Percentiles rank a stretch among this genome's conserved stretches.
Conservation (phyloP, 768 basidiomycete species). For the Lactifluus piperatus region DNA sequence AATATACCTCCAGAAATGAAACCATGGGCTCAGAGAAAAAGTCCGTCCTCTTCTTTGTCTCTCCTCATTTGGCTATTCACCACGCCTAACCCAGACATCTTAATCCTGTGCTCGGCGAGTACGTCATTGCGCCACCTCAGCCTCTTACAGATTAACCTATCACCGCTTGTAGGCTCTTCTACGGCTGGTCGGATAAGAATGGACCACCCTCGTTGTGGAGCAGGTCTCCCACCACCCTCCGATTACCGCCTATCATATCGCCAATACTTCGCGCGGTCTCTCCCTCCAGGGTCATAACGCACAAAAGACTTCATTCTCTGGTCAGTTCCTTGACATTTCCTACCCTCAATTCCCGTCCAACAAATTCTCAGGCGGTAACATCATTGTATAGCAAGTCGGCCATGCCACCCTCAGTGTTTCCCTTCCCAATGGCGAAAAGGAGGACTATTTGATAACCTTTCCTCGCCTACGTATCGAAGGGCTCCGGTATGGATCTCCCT, state of each 20-base stretch:
- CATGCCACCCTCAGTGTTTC: constrained; percentile 77
- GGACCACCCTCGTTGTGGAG: constrained; percentile 80
- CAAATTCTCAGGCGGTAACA: constrained; percentile 45
- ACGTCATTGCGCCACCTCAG: constrained; percentile 27
- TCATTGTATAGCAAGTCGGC: constrained; percentile 91
- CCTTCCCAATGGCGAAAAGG: constrained; percentile 44
- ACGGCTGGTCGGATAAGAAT: constrained; percentile 71
- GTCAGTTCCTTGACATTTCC: constrained; percentile 29
- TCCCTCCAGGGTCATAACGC: constrained; percentile 81
- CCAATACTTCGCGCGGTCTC: constrained; percentile 71
- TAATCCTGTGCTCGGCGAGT: constrained; percentile 94
- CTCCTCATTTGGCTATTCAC: background rate
- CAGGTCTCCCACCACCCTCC: constrained; percentile 96
- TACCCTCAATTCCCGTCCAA: background rate
- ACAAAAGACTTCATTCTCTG: constrained; percentile 91
- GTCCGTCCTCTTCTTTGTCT: constrained; percentile 33
- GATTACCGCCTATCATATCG: constrained; percentile 80
- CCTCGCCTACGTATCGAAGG: constrained; percentile 91
- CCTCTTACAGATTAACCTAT: background rate
- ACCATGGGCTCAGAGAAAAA: constrained; percentile 98
- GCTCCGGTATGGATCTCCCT: constrained; percentile 82
- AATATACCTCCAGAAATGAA: constrained; percentile 92
- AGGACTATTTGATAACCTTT: constrained; percentile 84
- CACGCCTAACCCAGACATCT: constrained; percentile 55
- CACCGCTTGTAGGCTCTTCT: constrained; percentile 54